Evolutionary conservation across 2,329 filamentous ascomycete genomes (phyloP).

Genomic region (Colletotrichum navitas): DNA sequence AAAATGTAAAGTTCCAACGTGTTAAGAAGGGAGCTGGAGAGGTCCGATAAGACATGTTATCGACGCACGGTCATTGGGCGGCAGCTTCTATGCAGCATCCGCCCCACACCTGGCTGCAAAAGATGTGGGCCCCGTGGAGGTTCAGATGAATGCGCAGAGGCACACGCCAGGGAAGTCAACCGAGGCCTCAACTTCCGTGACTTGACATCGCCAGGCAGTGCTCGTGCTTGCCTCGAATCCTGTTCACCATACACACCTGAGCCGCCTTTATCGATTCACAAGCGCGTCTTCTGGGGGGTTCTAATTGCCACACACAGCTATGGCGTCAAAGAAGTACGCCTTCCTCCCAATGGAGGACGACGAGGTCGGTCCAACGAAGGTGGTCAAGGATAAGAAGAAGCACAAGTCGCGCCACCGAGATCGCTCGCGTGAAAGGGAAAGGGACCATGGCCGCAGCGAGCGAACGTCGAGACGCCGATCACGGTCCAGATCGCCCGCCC

Average conservation of each 20-base stretch:
- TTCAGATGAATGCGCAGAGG: slow-evolving; percentile 29
- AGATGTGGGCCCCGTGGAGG: slow-evolving; percentile 16
- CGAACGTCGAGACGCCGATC: slow-evolving; percentile 44
- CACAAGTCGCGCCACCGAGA: slow-evolving; percentile 53
- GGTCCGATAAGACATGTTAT: slow-evolving; percentile 41
- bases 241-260: background rate
- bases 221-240: background rate
- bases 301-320: slow-evolving; percentile 43
- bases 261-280: background rate
- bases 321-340: slow-evolving; percentile 73
- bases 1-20: slow-evolving; percentile 44
- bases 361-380: slow-evolving; percentile 68
- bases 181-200: slow-evolving; percentile 18
- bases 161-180: slow-evolving; percentile 10
- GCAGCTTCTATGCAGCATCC: background rate
- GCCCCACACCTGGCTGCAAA: slow-evolving; percentile 22
- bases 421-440: slow-evolving; percentile 53
- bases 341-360: slow-evolving; percentile 76
- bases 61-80: slow-evolving; percentile 18
- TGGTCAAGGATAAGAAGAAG: slow-evolving; percentile 64
- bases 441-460: slow-evolving; percentile 52
- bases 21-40: slow-evolving; percentile 43
- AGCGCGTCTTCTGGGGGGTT: background rate
- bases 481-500: slow-evolving; percentile 53
- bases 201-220: background rate